Conservation (phyloP, 148 eudicot genomes). For the Suaeda aralocaspica region DNA sequence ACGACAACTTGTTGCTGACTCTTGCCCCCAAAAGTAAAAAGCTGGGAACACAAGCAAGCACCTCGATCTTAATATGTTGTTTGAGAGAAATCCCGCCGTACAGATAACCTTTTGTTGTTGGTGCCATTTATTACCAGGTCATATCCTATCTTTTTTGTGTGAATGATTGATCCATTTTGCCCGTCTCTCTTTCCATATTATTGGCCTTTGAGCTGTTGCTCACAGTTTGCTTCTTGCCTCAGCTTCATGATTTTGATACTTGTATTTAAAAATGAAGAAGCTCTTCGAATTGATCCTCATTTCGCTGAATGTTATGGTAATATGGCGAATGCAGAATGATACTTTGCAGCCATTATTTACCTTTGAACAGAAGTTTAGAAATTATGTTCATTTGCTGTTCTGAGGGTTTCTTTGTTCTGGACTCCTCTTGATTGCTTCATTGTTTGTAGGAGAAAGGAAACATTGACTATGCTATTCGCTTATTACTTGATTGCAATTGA, state of each 20-base stretch:
- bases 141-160: neutral
- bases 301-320: constrained; percentile 98
- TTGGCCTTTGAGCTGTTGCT: constrained; percentile 14
- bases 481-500: constrained; percentile 82
- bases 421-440: constrained; percentile 10
- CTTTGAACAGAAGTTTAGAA: neutral
- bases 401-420: neutral
- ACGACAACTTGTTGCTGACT: constrained; percentile 56
- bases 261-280: constrained; percentile 96
- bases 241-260: constrained; percentile 83
- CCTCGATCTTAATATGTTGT: constrained; percentile 70
- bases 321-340: constrained; percentile 99
- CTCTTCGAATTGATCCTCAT: constrained; percentile 67
- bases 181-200: neutral
- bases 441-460: constrained; percentile 83
- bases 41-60: constrained; percentile 79
- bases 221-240: constrained; percentile 15
- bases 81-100: constrained; percentile 80
- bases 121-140: constrained; percentile 94
- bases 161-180: neutral
- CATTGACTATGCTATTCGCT: constrained; percentile 81
- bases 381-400: neutral
- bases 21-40: constrained; percentile 87
- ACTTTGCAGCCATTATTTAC: neutral
- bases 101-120: constrained; percentile 78